Percentiles rank a stretch among this genome's conserved stretches.
Conservation (phyloP, 1,139 yeast species). For the Hansenula sp. region DNA sequence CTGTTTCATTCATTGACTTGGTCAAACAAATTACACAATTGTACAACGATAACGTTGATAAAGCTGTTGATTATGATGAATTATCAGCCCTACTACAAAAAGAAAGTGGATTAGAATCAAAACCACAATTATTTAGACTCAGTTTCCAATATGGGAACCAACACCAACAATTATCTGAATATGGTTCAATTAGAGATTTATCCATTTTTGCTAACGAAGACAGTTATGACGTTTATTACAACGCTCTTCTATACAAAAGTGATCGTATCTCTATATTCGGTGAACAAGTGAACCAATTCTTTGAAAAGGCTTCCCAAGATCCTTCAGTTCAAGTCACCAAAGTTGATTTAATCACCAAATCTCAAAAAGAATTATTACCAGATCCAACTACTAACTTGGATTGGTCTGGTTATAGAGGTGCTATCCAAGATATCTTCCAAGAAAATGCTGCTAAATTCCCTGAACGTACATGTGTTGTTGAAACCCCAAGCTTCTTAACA, state of each 20-base stretch:
- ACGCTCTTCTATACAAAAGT: slow-evolving; percentile 67
- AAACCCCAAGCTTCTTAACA: slow-evolving; percentile 70
- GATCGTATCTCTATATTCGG: slow-evolving; percentile 66
- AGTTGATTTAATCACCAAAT: slow-evolving; percentile 60
- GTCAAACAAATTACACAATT: slow-evolving; percentile 39
- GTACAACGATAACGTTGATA: slow-evolving; percentile 36
- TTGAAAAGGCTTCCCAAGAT: slow-evolving; percentile 31
- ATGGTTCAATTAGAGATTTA: slow-evolving; percentile 59
- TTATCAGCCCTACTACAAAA: slow-evolving; percentile 49
- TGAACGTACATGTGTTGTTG: slow-evolving; percentile 84
- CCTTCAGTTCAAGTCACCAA: slow-evolving; percentile 48
- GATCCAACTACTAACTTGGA: slow-evolving; percentile 85
- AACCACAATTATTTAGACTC: slow-evolving; percentile 42
- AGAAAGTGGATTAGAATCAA: slow-evolving; percentile 45
- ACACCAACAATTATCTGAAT: slow-evolving; percentile 38
- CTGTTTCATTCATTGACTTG: slow-evolving; percentile 49
- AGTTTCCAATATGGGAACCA: slow-evolving; percentile 50
- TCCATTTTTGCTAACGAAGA: slow-evolving; percentile 43
- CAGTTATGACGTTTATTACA: slow-evolving; percentile 50
- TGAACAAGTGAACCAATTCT: slow-evolving; percentile 66
- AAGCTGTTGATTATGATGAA: slow-evolving; percentile 49
- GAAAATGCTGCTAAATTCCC: slow-evolving; percentile 81
- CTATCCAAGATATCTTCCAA: slow-evolving; percentile 92
- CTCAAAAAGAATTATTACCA: slow-evolving; percentile 62
- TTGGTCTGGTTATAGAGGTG: slow-evolving; percentile 90